Conservation (phyloP, 2,329 filamentous ascomycete species). For the Myrmaecium sp. region DNA sequence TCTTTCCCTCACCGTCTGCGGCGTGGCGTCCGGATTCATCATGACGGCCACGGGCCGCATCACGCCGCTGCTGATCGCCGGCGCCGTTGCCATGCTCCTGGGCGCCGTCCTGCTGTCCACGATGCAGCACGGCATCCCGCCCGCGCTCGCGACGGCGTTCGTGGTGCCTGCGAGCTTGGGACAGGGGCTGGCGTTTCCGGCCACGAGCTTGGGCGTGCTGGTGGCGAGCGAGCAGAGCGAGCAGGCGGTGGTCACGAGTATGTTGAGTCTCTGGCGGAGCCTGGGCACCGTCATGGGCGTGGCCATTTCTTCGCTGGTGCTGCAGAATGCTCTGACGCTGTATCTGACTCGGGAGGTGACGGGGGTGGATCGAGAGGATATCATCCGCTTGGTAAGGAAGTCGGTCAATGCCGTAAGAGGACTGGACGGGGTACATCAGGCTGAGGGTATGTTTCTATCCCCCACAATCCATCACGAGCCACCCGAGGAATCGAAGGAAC, state of each 20-base stretch:
- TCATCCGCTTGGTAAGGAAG: conserved; percentile 31
- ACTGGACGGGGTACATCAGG: conserved; percentile 27
- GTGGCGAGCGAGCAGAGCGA: conserved; percentile 26
- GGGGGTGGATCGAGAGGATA: conserved; percentile 38
- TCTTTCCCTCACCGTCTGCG: conserved; percentile 26
- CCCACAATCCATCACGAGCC: background rate
- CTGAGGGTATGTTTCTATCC: conserved; percentile 24
- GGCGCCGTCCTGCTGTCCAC: conserved; percentile 18
- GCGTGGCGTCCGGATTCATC: conserved; percentile 24
- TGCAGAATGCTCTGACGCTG: conserved; percentile 51
- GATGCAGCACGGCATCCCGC: conserved; percentile 22
- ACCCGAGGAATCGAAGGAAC: conserved; percentile 8
- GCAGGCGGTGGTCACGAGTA: conserved; percentile 40
- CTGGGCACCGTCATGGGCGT: conserved; percentile 61
- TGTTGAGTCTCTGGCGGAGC: conserved; percentile 53
- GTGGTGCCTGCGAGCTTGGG: conserved; percentile 23
- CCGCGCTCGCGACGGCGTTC: conserved; percentile 24
- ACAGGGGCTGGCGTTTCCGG: conserved; percentile 26
- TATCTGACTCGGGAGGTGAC: conserved; percentile 43
- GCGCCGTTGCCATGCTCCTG: conserved; percentile 19
- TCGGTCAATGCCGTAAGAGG: conserved; percentile 32
- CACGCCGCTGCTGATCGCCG: conserved; percentile 23
- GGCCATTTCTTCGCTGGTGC: conserved; percentile 49
- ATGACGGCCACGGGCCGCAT: conserved; percentile 27
- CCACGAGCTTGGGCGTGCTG: conserved; percentile 23